phyloP scores from a whole-genome alignment of 805 yeast genomes.

The Kluyveromyces lactis region DNA sequence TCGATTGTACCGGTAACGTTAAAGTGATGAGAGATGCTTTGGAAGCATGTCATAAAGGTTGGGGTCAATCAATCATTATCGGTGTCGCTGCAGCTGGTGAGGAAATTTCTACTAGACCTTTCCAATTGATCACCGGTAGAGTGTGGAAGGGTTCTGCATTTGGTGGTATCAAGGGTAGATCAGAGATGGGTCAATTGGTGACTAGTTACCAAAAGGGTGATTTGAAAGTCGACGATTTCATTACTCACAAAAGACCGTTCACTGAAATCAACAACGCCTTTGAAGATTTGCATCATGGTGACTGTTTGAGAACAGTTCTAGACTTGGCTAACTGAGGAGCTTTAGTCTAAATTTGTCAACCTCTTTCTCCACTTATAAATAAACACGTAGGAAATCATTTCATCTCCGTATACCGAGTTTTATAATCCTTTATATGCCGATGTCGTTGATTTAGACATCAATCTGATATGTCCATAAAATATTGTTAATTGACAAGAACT shows the following conservation, averaged over 20 bases:
- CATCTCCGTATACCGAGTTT: too few relatives aligned
- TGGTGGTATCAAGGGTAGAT: conserved; percentile 97
- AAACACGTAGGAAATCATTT: neutral
- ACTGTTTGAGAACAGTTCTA: conserved; percentile 87
- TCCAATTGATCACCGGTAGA: conserved; percentile 98
- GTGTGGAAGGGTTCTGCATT: conserved; percentile 99
- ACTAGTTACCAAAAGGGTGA: conserved; percentile 75
- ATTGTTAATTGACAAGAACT: too few relatives aligned
- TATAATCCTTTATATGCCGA: too few relatives aligned
- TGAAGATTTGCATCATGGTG: conserved; percentile 91
- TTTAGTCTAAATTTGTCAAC: too few relatives aligned
- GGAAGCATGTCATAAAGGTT: conserved; percentile 97
- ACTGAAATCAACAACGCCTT: conserved; percentile 79
- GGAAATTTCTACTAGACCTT: conserved; percentile 95
- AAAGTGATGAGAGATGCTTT: conserved; percentile 92
- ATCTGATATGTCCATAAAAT: too few relatives aligned
- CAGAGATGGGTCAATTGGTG: conserved; percentile 87
- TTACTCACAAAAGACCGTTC: conserved; percentile 81
- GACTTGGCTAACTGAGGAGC: conserved; percentile 29
- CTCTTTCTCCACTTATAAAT: too few relatives aligned
- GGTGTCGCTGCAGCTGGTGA: conserved; percentile 99
- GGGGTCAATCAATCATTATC: conserved; percentile 93
- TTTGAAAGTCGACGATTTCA: conserved; percentile 87
- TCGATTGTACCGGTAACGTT: conserved; percentile 97
- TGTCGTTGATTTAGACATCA: too few relatives aligned